These are phyloP conservation scores for Hortiboletus rubellus DNA, from an alignment of 1,284 basidiomycete species.

Conservation along the genomic window DNA sequence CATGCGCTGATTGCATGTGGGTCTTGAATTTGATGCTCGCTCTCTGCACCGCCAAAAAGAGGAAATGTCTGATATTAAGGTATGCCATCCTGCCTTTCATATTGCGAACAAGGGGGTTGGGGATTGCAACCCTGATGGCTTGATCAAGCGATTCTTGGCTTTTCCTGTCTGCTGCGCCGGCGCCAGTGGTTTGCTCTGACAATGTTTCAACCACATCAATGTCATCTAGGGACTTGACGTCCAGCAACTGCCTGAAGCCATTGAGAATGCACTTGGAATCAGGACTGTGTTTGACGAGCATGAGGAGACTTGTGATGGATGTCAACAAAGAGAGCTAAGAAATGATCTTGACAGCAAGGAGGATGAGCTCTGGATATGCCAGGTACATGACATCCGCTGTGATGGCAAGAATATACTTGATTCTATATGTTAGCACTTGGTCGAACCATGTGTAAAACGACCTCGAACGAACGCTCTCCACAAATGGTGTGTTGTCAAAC, in stretches of 20 bases:
- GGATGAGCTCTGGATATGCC: slow-evolving; percentile 69
- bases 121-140: slow-evolving; percentile 75
- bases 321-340: slow-evolving; percentile 61
- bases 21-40: slow-evolving; percentile 66
- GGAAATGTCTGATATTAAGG: slow-evolving; percentile 88
- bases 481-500: slow-evolving; percentile 53
- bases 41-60: slow-evolving; percentile 72
- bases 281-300: slow-evolving; percentile 78
- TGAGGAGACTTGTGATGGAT: slow-evolving; percentile 69
- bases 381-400: slow-evolving; percentile 80
- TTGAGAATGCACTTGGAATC: slow-evolving; percentile 84
- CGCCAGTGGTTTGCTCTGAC: slow-evolving; percentile 65
- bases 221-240: slow-evolving; percentile 61
- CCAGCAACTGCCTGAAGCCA: slow-evolving; percentile 77
- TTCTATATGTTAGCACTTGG: slow-evolving; percentile 76
- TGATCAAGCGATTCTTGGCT: slow-evolving; percentile 55
- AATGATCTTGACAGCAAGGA: slow-evolving; percentile 82
- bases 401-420: slow-evolving; percentile 79
- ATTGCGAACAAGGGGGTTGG: slow-evolving; percentile 83
- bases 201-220: slow-evolving; percentile 56
- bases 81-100: slow-evolving; percentile 65
- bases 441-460: slow-evolving; percentile 77
- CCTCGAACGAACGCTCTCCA: slow-evolving; percentile 57
- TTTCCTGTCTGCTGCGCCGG: slow-evolving; percentile 61
- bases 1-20: slow-evolving; percentile 71